Evolutionary conservation across 345 rosid species (phyloP), one percentile per base, ranked within the genome.

Genomic region (Draba incana): DNA sequence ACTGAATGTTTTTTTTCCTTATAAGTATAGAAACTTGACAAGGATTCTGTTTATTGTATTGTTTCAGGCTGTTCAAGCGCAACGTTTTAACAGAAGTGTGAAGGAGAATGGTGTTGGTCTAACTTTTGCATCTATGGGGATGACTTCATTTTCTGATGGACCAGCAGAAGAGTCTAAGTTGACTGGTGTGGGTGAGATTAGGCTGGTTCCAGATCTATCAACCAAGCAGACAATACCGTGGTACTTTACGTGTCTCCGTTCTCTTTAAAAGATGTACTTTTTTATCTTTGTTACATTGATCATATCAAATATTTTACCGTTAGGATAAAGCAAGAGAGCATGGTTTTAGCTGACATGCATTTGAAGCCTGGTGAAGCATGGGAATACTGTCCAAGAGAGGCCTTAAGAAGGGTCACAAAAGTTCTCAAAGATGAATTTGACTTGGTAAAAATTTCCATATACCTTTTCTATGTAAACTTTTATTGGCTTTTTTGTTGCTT

Each of bases 311-410:
- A 5, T 5, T 31, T 5, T 35, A 44, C 25, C 5, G 5, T 65
- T 70, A 94, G 99, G 99, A 61, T 64, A 46, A 75, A 78, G 61
- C 78, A 80, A 51, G 97, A 94, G 80, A 91, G 88, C 71, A 89
- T 94, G 90, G 96, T 94, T 78, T 79, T 94, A 82, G 99, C 87
- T 64, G 95, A 94, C 80, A 91, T 91, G 99, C 85, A 77, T 70
- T 62, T 86, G 58, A 83, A 66, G 79, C 93, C 97, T 33, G 96
- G 95, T 69, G 79, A 85, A 81, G 73, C 90, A 71, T 94, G 97
- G 99, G 99, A 87, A 33, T 94, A 91, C 70, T 91, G 99, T 79
- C 99, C 99, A 44, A 86, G 97, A 72, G 95, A 86, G 56, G 81
- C 97, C 75, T 77, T 94, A 69, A 76, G 90, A 71, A 87, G 86